Base-by-base conservation (phyloP, 345 rosid species). In the Eucalyptus marginata region DNA sequence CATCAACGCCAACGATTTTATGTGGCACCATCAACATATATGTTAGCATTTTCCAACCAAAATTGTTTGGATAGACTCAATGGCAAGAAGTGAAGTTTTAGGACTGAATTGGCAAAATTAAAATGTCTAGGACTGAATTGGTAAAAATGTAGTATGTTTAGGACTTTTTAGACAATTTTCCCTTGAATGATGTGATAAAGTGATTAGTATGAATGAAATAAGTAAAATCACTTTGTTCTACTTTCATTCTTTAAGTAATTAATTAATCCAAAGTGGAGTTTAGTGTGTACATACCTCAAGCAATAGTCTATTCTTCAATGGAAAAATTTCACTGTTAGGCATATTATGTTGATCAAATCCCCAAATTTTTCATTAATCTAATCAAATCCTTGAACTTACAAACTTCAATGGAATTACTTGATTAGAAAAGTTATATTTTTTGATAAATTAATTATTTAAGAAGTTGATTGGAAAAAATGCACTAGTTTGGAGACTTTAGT, bases 1-100 rank as follows among this genome's bases (percentile, higher is more conserved):
- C 3, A 2, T 52, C 20, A 18, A 4, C 0, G 2, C 0, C 1
- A 1, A 52, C 1, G 2, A 52, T 7, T 0, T 0, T 18, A 18
- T 52, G 1, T 52, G 58, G 24, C 24, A 52, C 0, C 1, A 0
- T 2, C 0, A 0, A 18, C 25, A 52, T 52, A 0, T 4, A 52
- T 0, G 0, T 52, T 0, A 52, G 58, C 25, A 52, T 52, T 18
- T 52, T 18, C 2, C 0, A 0, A 52, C 25, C 1, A 52, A 52
- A 52, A 52, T 52, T 52, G 0, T 52, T 52, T 0, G 1, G 58
- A 52, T 52, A 2, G 58, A 52, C 58, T 18, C 4, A 52, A 18
- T 52, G 10, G 1, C 2, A 52, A 52, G 10, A 52, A 52, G 10
- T 52, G 58, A 52, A 18, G 10, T 18, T 52, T 27, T 59, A 27